Percentiles rank a stretch among this genome's conserved stretches.
Evolutionary conservation across 202 grass and related monocot genomes (phyloP).

Genomic region (Alloteropsis angusta): DNA sequence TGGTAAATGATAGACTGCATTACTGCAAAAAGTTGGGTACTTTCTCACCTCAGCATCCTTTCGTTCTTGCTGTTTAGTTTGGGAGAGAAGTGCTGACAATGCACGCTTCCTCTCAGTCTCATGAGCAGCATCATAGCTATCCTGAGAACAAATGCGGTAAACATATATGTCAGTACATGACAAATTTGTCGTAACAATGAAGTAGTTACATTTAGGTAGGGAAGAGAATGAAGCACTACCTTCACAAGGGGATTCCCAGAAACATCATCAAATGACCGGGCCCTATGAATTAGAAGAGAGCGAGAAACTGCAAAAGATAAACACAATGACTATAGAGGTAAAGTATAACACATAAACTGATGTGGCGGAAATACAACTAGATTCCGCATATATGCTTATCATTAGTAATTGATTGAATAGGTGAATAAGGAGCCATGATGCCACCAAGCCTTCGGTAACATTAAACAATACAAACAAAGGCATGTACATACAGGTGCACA

Average conservation of each 20-base stretch:
- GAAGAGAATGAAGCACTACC: constrained; percentile 34
- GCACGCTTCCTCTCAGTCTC: constrained; percentile 88
- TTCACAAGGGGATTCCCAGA: constrained; percentile 79
- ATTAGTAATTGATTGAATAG: constrained; percentile 2
- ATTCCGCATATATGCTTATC: neutral
- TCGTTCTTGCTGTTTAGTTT: constrained; percentile 78
- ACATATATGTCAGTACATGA: constrained; percentile 7
- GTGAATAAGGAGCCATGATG: neutral
- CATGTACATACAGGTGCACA: neutral
- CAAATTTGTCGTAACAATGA: constrained; percentile 8
- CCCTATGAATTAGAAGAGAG: constrained; percentile 72
- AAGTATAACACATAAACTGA: neutral
- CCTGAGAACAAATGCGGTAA: constrained; percentile 32
- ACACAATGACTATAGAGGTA: neutral
- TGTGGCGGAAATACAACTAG: constrained; percentile 14
- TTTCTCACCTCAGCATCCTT: constrained; percentile 76
- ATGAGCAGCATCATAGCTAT: constrained; percentile 67
- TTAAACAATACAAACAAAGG: constrained; percentile 12
- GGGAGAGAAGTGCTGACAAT: constrained; percentile 68
- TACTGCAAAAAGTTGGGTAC: neutral
- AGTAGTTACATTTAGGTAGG: constrained; percentile 12
- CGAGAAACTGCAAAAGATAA: constrained; percentile 47
- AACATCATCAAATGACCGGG: constrained; percentile 71
- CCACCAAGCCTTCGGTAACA: neutral
- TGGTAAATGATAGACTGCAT: neutral